Evolutionary conservation across 495 filamentous ascomycete genomes (phyloP).

Genomic region (Lophium mytilinum): DNA sequence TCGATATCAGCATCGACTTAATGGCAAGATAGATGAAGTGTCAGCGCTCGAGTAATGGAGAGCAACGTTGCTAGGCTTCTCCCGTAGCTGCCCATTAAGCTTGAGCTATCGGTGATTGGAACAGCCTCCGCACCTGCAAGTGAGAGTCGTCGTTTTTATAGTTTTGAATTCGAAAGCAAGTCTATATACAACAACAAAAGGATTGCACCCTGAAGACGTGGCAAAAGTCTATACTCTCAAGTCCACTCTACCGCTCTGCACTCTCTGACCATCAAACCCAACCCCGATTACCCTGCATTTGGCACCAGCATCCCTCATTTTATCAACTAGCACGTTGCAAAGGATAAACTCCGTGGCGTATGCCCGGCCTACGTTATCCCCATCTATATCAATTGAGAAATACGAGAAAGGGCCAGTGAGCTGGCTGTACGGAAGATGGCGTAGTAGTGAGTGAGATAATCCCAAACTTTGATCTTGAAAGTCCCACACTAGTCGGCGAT

Average conservation of each 20-base stretch:
- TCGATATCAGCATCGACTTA: too few relatives aligned
- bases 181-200: neutral
- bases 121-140: too few relatives aligned
- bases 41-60: too few relatives aligned
- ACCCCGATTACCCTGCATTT: neutral
- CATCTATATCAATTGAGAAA: constrained; percentile 17
- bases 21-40: too few relatives aligned
- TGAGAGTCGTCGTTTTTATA: too few relatives aligned
- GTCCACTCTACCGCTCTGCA: neutral
- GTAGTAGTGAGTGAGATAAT: neutral
- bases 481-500: constrained; percentile 14
- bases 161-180: too few relatives aligned
- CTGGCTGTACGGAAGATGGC: constrained; percentile 16
- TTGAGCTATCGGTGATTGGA: too few relatives aligned
- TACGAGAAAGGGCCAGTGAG: constrained; percentile 24
- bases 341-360: constrained; percentile 21
- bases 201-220: neutral
- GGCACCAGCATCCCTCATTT: neutral
- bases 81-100: too few relatives aligned
- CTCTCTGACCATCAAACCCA: neutral
- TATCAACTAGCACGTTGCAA: neutral
- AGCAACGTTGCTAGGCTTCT: too few relatives aligned
- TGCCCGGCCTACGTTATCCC: constrained; percentile 10
- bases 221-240: neutral
- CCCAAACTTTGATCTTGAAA: neutral